Base-by-base conservation (phyloP, 1,284 basidiomycete species). In the Fomitopsis pinicola region DNA sequence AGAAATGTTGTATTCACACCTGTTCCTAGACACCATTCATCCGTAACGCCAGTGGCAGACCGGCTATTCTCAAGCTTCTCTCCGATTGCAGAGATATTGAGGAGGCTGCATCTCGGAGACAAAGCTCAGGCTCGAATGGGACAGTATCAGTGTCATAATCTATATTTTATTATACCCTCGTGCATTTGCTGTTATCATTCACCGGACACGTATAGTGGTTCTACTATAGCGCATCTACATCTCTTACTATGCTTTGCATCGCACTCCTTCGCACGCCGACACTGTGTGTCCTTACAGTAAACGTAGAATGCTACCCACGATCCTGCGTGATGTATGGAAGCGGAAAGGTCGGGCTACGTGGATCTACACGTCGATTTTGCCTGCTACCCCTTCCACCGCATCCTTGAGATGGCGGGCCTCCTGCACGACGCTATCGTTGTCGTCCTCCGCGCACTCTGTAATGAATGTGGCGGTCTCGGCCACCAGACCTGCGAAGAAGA, bases 381-480 rank as follows among this genome's bases (percentile, higher is more conserved):
- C 90, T 62, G 86, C 86, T 66, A 88, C 79, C 63, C 76, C 80
- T 74, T 91, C 89, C 45, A 91, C 85, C 4, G 83, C 83, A 71
- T 82, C 76, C 72, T 87, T 91, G 69, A 91, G 76, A 66, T 73
- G 79, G 66, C 87, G 82, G 38, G 87, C 84, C 66, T 84, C 87
- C 59, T 79, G 80, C 2, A 91, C 87, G 28, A 94, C 89, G 57
- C 79, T 79, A 66, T 93, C 91, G 72, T 92, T 88, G 60, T 91
- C 91, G 68, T 94, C 92, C 72, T 94, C 91, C 8, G 87, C 83
- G 69, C 87, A 89, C 72, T 94, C 92, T 17, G 84, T 84, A 61
- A 94, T 83, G 76, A 93, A 94, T n/a, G 91, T 89, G 35, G 87
- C 80, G 28, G 89, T 91, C 71, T 94, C 91, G 5, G 86, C 77